Conservation (phyloP, 164 flowering plant genomes). For the Stephania yunnanensis region DNA sequence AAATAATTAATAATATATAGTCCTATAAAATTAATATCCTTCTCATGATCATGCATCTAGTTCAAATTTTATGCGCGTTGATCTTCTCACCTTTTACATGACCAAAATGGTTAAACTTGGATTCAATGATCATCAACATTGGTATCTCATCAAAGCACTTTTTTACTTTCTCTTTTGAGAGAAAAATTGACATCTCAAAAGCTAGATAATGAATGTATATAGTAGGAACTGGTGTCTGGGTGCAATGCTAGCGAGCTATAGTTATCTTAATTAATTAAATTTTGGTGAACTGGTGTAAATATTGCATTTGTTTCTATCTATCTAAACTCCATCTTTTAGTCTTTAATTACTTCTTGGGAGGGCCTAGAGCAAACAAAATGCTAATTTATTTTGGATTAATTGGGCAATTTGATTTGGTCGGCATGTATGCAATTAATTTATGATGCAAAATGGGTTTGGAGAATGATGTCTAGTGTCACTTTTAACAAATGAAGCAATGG, state of each 20-base stretch:
- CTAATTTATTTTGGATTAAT: neutral
- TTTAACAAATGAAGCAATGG: neutral
- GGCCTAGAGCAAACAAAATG: neutral
- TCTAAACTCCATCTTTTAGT: neutral
- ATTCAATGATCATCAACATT: slow-evolving; percentile 1
- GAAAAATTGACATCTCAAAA: neutral
- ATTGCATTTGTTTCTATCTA: neutral
- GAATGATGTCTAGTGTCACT: neutral
- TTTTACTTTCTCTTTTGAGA: neutral
- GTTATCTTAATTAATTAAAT: neutral
- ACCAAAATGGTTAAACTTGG: neutral
- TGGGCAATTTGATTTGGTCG: neutral
- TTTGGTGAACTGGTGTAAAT: neutral
- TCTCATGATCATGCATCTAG: neutral
- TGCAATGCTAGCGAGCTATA: neutral
- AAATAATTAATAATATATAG: too few relatives aligned
- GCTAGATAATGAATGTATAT: neutral
- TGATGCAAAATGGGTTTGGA: neutral
- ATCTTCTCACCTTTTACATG: neutral
- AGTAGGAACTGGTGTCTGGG: neutral
- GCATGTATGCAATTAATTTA: neutral
- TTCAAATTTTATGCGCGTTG: neutral
- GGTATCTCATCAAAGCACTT: neutral
- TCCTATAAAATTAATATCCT: neutral
- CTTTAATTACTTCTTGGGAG: neutral